Percentiles rank a stretch among this genome's conserved stretches.
phyloP scores from a whole-genome alignment of 129 eudicot genomes.

The Escallonia rubra region DNA sequence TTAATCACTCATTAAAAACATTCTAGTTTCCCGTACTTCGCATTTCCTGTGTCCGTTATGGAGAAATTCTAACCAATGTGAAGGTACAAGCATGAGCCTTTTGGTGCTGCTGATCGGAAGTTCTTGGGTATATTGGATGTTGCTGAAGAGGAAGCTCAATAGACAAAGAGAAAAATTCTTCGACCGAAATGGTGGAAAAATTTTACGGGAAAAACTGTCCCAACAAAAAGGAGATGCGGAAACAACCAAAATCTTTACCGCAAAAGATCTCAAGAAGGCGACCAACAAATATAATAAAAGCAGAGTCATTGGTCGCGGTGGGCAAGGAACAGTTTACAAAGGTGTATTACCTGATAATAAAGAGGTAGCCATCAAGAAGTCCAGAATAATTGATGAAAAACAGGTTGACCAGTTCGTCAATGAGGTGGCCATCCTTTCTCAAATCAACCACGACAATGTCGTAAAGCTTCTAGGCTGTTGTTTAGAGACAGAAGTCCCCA shows the following conservation, averaged over 20 bases:
- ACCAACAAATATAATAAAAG: conserved; percentile 6
- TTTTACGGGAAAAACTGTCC: too few relatives aligned
- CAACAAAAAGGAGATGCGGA: too few relatives aligned
- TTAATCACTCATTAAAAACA: too few relatives aligned
- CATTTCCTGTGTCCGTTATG: too few relatives aligned
- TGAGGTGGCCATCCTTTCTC: conserved; percentile 17
- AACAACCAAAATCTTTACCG: conserved; percentile 12
- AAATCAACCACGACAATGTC: conserved; percentile 14
- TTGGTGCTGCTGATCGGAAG: neutral
- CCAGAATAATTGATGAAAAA: neutral
- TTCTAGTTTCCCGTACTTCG: too few relatives aligned
- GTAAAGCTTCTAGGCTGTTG: conserved; percentile 16
- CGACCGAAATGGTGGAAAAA: too few relatives aligned
- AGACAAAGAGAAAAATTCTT: too few relatives aligned
- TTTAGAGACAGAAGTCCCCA: conserved; percentile 15
- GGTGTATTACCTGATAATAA: conserved; percentile 8
- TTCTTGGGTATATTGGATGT: too few relatives aligned
- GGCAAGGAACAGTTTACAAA: conserved; percentile 20
- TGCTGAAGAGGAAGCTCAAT: too few relatives aligned
- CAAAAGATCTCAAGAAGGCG: conserved; percentile 16
- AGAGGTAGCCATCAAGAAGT: conserved; percentile 12
- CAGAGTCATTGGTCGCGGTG: conserved; percentile 16
- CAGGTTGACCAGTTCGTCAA: conserved; percentile 14
- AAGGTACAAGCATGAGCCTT: neutral
- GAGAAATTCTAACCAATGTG: too few relatives aligned